phyloP scores from a whole-genome alignment of 805 yeast species.

The Zygotorulaspora florentina region DNA sequence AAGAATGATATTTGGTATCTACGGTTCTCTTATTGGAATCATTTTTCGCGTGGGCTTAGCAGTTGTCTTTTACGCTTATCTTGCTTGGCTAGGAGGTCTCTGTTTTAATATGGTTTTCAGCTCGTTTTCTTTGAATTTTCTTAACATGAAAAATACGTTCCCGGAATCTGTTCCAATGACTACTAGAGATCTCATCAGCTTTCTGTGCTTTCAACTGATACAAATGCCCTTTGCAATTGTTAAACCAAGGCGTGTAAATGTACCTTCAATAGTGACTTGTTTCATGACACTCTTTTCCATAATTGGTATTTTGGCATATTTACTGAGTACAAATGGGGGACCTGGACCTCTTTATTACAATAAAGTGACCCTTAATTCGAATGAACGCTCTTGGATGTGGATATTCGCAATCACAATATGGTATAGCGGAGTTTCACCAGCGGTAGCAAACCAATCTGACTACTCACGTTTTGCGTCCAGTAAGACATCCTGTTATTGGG shows the following conservation, averaged over 20 bases:
- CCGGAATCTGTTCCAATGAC: conserved; percentile 36
- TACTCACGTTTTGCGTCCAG: conserved; percentile 38
- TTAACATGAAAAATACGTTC: conserved; percentile 27
- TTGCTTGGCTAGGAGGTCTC: conserved; percentile 37
- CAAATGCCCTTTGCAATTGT: conserved; percentile 29
- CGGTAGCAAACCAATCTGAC: conserved; percentile 40
- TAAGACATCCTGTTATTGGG: conserved; percentile 27
- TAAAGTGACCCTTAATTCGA: conserved; percentile 22
- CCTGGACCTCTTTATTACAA: conserved; percentile 35
- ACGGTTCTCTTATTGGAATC: conserved; percentile 36
- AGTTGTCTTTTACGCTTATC: conserved; percentile 40
- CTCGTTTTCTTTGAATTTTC: conserved; percentile 27
- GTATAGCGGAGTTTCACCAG: conserved; percentile 40
- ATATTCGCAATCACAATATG: conserved; percentile 39
- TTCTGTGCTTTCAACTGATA: conserved; percentile 39
- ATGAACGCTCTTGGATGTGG: conserved; percentile 41
- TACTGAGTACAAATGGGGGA: conserved; percentile 32
- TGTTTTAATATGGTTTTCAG: conserved; percentile 35
- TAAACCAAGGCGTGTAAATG: conserved; percentile 34
- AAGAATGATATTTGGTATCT: conserved; percentile 37
- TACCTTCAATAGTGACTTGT: conserved; percentile 27
- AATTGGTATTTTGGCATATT: conserved; percentile 34
- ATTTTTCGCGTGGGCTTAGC: conserved; percentile 38
- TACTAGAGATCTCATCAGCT: conserved; percentile 39
- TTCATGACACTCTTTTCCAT: conserved; percentile 30